Evolutionary conservation across 345 rosid species (phyloP).

Genomic region (Eutrema yunnanense): DNA sequence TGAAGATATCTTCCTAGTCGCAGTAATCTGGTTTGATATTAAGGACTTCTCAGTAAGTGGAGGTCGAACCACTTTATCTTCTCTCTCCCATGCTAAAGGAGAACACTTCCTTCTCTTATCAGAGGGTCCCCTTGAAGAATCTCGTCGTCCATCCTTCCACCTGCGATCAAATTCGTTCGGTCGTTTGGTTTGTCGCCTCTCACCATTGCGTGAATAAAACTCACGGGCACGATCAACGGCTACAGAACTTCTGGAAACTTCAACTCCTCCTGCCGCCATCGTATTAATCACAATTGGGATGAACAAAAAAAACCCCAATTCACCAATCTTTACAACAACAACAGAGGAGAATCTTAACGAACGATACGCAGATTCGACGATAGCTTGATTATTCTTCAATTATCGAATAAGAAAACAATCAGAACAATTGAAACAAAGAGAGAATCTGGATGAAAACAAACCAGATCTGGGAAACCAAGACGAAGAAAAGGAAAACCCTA

Average conservation of each 20-base stretch:
- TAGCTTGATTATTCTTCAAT: not conserved
- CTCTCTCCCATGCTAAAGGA: conserved; percentile 35
- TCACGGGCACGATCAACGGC: conserved; percentile 27
- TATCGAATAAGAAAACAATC: not conserved
- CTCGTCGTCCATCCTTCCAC: conserved; percentile 13
- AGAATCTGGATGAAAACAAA: conserved; percentile 15
- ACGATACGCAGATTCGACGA: not conserved
- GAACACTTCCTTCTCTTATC: conserved; percentile 66
- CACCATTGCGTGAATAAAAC: conserved; percentile 23
- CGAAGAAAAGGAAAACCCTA: conserved; percentile 28
- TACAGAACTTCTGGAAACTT: conserved; percentile 42
- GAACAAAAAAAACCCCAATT: not conserved
- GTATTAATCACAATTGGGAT: conserved; percentile 2
- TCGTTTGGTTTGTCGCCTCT: conserved; percentile 20
- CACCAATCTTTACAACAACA: not conserved
- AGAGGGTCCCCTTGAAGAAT: conserved; percentile 43
- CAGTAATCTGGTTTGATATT: conserved; percentile 4
- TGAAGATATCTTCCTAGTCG: conserved; percentile 22
- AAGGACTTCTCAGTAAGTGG: conserved; percentile 4
- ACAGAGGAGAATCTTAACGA: not conserved
- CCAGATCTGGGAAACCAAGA: conserved; percentile 5
- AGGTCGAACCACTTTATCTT: conserved; percentile 27
- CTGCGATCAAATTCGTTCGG: conserved; percentile 5
- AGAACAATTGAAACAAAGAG: conserved; percentile 11
- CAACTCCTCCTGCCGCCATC: conserved; percentile 76